Conservation (phyloP, 208 protist genomes). For the Acanthamoeba comandoni region DNA sequence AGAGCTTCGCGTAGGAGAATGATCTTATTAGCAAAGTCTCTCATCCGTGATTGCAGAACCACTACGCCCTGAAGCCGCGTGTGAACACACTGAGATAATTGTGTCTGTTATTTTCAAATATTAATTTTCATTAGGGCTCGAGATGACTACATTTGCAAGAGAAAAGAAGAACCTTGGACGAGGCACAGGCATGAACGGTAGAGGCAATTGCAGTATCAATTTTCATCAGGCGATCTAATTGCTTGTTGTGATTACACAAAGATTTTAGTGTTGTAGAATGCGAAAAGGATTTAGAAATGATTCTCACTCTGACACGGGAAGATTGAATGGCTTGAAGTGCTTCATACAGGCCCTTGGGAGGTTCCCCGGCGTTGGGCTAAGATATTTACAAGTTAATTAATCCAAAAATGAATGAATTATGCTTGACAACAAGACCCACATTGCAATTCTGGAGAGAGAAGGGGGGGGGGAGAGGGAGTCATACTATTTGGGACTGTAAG, state of each 20-base stretch:
- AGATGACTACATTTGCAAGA: background rate
- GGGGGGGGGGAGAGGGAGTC: too few species aligned
- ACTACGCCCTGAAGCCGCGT: background rate
- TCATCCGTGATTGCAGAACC: conserved; percentile 10
- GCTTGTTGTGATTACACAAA: background rate
- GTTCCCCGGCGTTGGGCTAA: too few species aligned
- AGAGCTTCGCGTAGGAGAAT: background rate
- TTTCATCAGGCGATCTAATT: conserved; percentile 38
- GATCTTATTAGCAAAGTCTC: background rate
- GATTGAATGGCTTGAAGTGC: too few species aligned
- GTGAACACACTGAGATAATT: background rate
- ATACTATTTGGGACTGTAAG: background rate
- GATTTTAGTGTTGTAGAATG: too few species aligned
- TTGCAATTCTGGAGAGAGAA: too few species aligned
- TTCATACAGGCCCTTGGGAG: too few species aligned
- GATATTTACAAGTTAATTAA: too few species aligned
- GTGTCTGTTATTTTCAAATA: conserved; percentile 11
- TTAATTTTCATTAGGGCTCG: background rate
- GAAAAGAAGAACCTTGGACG: conserved; percentile 33
- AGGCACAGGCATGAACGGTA: conserved; percentile 1
- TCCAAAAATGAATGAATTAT: too few species aligned
- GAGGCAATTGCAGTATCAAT: conserved; percentile 11
- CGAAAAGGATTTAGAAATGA: too few species aligned
- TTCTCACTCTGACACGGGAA: too few species aligned
- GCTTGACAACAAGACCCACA: too few species aligned